A percentile compares a stretch with the other conserved stretches of the same genome.
Conservation (phyloP, 805 yeast genomes). For the Kazachstania martiniae region DNA sequence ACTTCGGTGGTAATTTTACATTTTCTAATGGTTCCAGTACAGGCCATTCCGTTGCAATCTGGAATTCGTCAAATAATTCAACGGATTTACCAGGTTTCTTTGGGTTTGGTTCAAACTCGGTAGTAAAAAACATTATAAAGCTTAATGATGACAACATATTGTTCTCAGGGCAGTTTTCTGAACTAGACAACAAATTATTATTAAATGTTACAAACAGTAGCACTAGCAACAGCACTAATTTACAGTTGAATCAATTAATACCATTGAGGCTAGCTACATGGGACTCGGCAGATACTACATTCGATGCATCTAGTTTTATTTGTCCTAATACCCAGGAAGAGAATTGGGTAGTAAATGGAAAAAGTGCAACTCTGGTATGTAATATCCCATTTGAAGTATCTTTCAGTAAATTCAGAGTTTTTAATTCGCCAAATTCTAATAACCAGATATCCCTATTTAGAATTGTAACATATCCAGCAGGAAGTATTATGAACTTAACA, state of each 20-base stretch:
- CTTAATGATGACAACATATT: slow-evolving; percentile 42
- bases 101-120: slow-evolving; percentile 58
- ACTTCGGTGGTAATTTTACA: slow-evolving; percentile 71
- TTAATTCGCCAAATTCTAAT: slow-evolving; percentile 41
- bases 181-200: slow-evolving; percentile 43
- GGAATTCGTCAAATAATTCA: slow-evolving; percentile 36
- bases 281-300: slow-evolving; percentile 32
- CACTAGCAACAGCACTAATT: slow-evolving; percentile 10
- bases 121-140: slow-evolving; percentile 51
- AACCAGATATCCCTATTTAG: slow-evolving; percentile 52
- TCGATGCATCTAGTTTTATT: slow-evolving; percentile 30
- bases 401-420: slow-evolving; percentile 68
- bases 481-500: slow-evolving; percentile 85
- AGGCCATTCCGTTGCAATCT: slow-evolving; percentile 43
- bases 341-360: slow-evolving; percentile 43
- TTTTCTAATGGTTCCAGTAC: slow-evolving; percentile 34
- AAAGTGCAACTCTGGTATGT: slow-evolving; percentile 58
- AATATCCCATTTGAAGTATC: slow-evolving; percentile 41
- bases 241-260: slow-evolving; percentile 51
- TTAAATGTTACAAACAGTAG: slow-evolving; percentile 14
- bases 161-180: slow-evolving; percentile 69
- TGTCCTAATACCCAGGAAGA: slow-evolving; percentile 42
- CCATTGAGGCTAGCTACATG: slow-evolving; percentile 47
- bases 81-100: slow-evolving; percentile 50
- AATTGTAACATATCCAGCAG: slow-evolving; percentile 63